A percentile compares a stretch with the other conserved stretches of the same genome.
Evolutionary conservation across 306 rosid genomes (phyloP).

Genomic region (Dalbergia cultrata): DNA sequence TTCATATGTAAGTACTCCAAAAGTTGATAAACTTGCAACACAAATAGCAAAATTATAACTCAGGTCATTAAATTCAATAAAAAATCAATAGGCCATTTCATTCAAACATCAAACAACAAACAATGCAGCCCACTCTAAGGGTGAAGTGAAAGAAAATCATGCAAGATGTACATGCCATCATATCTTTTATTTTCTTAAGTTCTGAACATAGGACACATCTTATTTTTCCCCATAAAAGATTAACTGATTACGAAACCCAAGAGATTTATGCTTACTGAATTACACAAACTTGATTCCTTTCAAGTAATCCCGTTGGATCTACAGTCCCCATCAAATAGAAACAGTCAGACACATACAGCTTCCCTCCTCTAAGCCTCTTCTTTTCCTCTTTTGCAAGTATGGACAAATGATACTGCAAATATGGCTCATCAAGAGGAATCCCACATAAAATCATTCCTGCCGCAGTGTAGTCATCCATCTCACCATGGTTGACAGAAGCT

Average conservation of each 20-base stretch:
- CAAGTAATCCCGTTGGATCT: slow-evolving; percentile 72
- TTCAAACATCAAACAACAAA: neutral
- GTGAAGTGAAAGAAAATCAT: neutral
- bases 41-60: neutral
- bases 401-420: slow-evolving; percentile 60
- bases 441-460: slow-evolving; percentile 76
- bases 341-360: slow-evolving; percentile 55
- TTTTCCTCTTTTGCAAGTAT: slow-evolving; percentile 54
- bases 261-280: slow-evolving; percentile 66
- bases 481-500: slow-evolving; percentile 64
- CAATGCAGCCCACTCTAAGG: neutral
- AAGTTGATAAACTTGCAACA: slow-evolving; percentile 4
- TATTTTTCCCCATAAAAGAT: neutral
- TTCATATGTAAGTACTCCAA: neutral
- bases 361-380: slow-evolving; percentile 63
- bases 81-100: slow-evolving; percentile 1
- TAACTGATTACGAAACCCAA: neutral
- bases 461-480: slow-evolving; percentile 60
- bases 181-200: neutral
- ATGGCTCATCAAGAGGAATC: slow-evolving; percentile 81
- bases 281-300: slow-evolving; percentile 71
- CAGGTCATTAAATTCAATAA: neutral
- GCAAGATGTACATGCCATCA: slow-evolving; percentile 5
- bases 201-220: slow-evolving; percentile 23
- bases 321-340: slow-evolving; percentile 87